Evolutionary conservation across 768 basidiomycete genomes (phyloP).

Genomic region (Xerocomellus amylosporus): DNA sequence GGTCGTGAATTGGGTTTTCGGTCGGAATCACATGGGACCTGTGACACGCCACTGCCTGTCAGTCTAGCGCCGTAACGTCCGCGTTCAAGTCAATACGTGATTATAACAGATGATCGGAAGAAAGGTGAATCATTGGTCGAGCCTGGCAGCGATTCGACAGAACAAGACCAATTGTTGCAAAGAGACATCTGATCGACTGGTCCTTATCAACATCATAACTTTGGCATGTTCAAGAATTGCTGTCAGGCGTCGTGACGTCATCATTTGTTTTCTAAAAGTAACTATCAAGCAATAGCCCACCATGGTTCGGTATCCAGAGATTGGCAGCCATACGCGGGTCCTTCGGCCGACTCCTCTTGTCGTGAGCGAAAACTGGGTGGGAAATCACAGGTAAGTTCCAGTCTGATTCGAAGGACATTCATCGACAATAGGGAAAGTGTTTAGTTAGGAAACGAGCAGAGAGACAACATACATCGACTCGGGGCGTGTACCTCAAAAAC

Average conservation of each 20-base stretch:
- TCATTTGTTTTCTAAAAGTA: no score
- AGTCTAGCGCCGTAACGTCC: not conserved
- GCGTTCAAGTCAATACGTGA: constrained; percentile 6
- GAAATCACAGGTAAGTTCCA: not conserved
- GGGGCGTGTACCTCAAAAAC: no score
- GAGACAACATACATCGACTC: no score
- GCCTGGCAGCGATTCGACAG: not conserved
- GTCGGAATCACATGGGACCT: constrained; percentile 6
- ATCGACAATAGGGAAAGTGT: not conserved
- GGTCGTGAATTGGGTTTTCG: not conserved
- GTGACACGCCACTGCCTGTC: not conserved
- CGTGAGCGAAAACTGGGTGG: not conserved
- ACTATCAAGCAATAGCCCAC: no score
- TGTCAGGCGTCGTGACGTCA: no score
- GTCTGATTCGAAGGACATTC: no score
- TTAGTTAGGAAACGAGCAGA: not conserved
- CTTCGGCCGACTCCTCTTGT: not conserved
- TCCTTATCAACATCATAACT: not conserved
- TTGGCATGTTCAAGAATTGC: no score
- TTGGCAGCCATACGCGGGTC: no score
- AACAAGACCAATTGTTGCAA: not conserved
- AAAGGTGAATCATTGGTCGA: not conserved
- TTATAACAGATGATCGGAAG: not conserved
- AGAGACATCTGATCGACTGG: not conserved
- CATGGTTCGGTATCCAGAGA: no score